Percentiles rank a stretch among this genome's conserved stretches.
These are phyloP conservation scores for Boletellus sp. DNA, from an alignment of 768 basidiomycete species.

Conservation along the genomic window DNA sequence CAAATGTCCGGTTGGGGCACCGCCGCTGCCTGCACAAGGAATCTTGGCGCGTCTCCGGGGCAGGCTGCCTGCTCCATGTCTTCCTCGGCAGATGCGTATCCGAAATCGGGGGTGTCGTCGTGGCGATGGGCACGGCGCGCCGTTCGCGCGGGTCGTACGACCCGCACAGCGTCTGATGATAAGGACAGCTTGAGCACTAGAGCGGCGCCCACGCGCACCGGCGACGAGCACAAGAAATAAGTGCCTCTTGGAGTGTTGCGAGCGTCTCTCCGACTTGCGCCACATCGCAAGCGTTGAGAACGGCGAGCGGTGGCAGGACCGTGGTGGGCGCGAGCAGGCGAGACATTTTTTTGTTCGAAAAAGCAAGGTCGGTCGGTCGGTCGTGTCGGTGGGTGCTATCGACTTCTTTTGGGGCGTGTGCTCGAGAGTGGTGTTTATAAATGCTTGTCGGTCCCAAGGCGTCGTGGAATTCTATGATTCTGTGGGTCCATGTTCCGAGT, in stretches of 20 bases:
- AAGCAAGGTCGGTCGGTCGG: too few relatives aligned
- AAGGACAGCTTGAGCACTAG: slow-evolving; percentile 20
- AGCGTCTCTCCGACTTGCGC: slow-evolving; percentile 40
- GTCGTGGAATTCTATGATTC: slow-evolving; percentile 9
- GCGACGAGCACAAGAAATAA: slow-evolving; percentile 45
- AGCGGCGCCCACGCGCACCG: background rate
- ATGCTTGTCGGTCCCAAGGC: slow-evolving; percentile 10
- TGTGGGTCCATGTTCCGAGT: slow-evolving; percentile 7
- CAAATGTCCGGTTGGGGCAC: slow-evolving; percentile 52
- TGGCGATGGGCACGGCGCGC: slow-evolving; percentile 32
- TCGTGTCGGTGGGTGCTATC: too few relatives aligned
- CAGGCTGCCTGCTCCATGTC: slow-evolving; percentile 42
- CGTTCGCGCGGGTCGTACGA: slow-evolving; percentile 26
- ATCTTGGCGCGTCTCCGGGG: slow-evolving; percentile 54
- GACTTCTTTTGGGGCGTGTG: too few relatives aligned
- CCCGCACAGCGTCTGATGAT: slow-evolving; percentile 8
- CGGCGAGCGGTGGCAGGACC: slow-evolving; percentile 55
- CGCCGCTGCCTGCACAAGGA: slow-evolving; percentile 48
- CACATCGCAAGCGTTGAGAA: slow-evolving; percentile 36
- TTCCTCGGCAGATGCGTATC: slow-evolving; percentile 73
- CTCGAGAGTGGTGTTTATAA: too few relatives aligned
- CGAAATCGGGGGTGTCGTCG: slow-evolving; percentile 60
- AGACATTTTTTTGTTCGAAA: slow-evolving; percentile 13
- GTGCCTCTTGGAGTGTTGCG: slow-evolving; percentile 41
- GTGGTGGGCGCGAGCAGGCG: slow-evolving; percentile 39